Evolutionary conservation across 805 yeast genomes (phyloP), one percentile per base, ranked within the genome.

Genomic region (Lachancea dasiensis): DNA sequence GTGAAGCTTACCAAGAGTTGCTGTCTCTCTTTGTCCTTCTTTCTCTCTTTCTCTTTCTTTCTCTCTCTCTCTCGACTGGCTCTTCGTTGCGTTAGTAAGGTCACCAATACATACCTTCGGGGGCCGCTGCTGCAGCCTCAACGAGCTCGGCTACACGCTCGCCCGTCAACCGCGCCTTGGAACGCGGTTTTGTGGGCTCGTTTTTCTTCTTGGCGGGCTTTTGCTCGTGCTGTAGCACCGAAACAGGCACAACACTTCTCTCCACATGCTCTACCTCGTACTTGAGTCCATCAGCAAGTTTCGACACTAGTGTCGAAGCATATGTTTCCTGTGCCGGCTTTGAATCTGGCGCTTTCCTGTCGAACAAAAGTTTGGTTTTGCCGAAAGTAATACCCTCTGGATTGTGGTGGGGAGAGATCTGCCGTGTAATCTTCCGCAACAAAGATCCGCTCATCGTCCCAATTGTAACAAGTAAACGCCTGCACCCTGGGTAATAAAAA

Each of bases 321-420:
- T n/a, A 18, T 6, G 22, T n/a, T 6, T 26, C 28, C 5, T n/a
- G 31, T n/a, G 16, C 4, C 23, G 30, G 13, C 11, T 16, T 10
- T 14, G 31, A 26, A 30, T n/a, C 9, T 18, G 17, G 9, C n/a
- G 28, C 22, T 8, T 14, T 10, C 28, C 11, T 13, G 15, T 35
- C 22, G 13, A 19, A n/a, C 11, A 28, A 27, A 6, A 26, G 14
- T 27, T 32, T 26, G 20, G 18, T 6, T 21, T 25, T 33, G 23
- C 37, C 34, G 24, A 28, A 36, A 20, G 38, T 33, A 31, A 37
- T 27, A 4, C 44, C 44, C 27, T 37, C 44, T 11, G 40, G 44
- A 25, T 37, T 41, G 32, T 28, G 36, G 18, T 26, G 26, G 14
- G 44, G 44, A 11, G 39, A 28, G 2, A 41, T 23, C 13, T 27